These are phyloP conservation scores for Endocalyx cinctus DNA, from an alignment of 2,329 filamentous ascomycete genomes.

Conservation along the genomic window DNA sequence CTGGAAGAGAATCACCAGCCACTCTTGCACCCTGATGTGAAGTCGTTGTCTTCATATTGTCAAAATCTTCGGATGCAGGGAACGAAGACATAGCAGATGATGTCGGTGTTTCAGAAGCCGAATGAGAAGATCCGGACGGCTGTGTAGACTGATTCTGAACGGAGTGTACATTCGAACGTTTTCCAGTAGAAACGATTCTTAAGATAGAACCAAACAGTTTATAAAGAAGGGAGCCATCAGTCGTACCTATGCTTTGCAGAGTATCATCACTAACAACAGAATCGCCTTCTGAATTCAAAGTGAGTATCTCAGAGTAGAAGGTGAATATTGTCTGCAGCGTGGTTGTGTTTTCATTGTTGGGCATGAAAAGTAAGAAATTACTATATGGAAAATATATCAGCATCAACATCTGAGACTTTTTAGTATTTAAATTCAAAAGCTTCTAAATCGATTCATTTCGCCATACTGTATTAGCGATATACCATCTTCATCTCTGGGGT, in stretches of 20 bases:
- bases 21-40: constrained; percentile 11
- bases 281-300: constrained; percentile 89
- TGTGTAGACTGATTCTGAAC: constrained; percentile 16
- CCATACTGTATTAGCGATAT: too few species aligned
- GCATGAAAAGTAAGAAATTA: constrained; percentile 91
- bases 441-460: too few species aligned
- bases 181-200: constrained; percentile 58
- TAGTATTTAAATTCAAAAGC: too few species aligned
- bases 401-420: too few species aligned
- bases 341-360: constrained; percentile 55
- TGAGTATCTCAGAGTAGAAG: constrained; percentile 86
- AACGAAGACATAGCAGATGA: constrained; percentile 7
- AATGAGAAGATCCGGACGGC: constrained; percentile 3
- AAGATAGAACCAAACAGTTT: constrained; percentile 73
- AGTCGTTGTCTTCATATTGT: constrained; percentile 13
- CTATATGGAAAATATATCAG: constrained; percentile 42
- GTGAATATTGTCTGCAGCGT: constrained; percentile 79
- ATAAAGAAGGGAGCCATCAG: constrained; percentile 61
- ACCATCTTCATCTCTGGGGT: too few species aligned
- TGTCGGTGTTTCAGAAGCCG: constrained; percentile 8
- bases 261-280: constrained; percentile 87
- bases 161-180: constrained; percentile 35
- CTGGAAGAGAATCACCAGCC: constrained; percentile 6
- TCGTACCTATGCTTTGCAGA: constrained; percentile 91
- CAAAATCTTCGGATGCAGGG: constrained; percentile 11